Evolutionary conservation across 805 yeast genomes (phyloP).

Genomic region (Kregervanrija fluxuum): DNA sequence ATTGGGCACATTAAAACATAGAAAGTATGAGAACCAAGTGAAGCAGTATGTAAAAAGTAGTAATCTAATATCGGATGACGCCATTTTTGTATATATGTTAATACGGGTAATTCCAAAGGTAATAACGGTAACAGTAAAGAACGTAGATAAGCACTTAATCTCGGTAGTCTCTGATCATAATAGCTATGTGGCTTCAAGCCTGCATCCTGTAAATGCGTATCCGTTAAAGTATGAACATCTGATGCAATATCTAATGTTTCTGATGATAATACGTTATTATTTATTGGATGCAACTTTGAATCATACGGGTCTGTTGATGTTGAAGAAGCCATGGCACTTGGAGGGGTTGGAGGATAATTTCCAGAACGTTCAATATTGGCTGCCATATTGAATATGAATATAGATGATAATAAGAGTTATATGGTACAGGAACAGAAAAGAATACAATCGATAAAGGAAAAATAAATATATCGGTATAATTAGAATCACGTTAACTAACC

Average conservation of each 20-base stretch:
- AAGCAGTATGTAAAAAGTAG: slow-evolving; percentile 83
- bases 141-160: slow-evolving; percentile 49
- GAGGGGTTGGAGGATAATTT: not conserved
- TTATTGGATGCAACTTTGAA: too few relatives aligned
- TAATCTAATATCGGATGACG: slow-evolving; percentile 51
- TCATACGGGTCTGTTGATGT: too few relatives aligned
- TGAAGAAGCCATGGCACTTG: not conserved
- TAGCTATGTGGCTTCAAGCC: slow-evolving; percentile 66
- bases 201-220: slow-evolving; percentile 44
- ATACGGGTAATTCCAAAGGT: slow-evolving; percentile 53
- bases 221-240: slow-evolving; percentile 5
- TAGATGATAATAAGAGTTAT: too few relatives aligned
- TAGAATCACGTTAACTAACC: too few relatives aligned
- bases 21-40: slow-evolving; percentile 88
- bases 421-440: too few relatives aligned
- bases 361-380: too few relatives aligned
- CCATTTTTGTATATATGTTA: slow-evolving; percentile 49
- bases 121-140: slow-evolving; percentile 46
- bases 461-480: too few relatives aligned
- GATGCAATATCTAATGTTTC: not conserved
- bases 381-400: too few relatives aligned
- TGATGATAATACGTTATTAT: not conserved
- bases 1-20: slow-evolving; percentile 84
- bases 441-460: too few relatives aligned
- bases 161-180: slow-evolving; percentile 52